Base-by-base conservation (phyloP, 2,329 filamentous ascomycete genomes). In the Fusarium verticillioides region DNA sequence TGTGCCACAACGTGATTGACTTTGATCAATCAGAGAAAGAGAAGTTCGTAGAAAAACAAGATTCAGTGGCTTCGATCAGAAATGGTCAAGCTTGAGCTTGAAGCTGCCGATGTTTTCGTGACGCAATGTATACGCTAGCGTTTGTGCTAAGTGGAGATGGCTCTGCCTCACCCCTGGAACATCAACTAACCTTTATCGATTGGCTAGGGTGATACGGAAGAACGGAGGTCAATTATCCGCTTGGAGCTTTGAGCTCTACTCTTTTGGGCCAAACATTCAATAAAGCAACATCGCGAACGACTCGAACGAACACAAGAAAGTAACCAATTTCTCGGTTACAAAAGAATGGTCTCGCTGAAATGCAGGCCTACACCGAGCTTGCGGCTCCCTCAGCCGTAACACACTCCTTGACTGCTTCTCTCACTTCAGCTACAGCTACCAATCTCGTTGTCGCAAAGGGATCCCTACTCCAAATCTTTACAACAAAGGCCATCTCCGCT, bases 361-460 rank as follows among this genome's bases (percentile, higher is more conserved):
- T 98, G 96, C 96, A 98, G 90, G 97, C 94, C 87, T 98, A 98
- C 85, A 95, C 94, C 80, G 96, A 99, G 88, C 88, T 99, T 82
- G 91, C 94, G 82, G 93, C 96, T 86, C 95, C 96, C 61, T 97
- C 95, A 82, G 95, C 95, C 81, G 95, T 98, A 84, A 95, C 94
- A 79, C 93, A 97, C 85, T 94, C 95, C 73, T 85, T 98, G 79
- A 89, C 87, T 68, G 84, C 97, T 44, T 90, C 95, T 40, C 95
- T 99, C 80, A 87, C 92, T 52, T 92, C 93, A 52, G 84, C 93
- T 56, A 88, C 91, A 73, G 90, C 93, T 77, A 92, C 89, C 82
- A 98, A 98, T 81, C 89, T 99, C 75, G 87, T 98, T 75, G 91
- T 99, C 84, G 95, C 94, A 78, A 97, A 95, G 85, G 95, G 94